Conservation (phyloP, 805 yeast genomes). For the Starmerella bombicola region DNA sequence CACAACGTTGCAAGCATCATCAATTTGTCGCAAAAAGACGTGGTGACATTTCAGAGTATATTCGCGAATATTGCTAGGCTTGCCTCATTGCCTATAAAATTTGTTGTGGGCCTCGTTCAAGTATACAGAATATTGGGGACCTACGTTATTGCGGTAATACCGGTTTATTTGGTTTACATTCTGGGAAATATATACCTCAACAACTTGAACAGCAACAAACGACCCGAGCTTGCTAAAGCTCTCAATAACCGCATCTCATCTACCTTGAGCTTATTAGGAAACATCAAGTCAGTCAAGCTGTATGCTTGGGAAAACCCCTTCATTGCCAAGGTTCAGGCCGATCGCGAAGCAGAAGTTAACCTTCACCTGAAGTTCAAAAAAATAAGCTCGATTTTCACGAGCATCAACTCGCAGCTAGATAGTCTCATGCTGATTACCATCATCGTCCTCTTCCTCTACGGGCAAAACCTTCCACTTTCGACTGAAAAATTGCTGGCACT, state of each 20-base stretch:
- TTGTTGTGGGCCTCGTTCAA: neutral
- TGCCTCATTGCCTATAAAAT: neutral
- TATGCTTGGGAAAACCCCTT: conserved; percentile 95
- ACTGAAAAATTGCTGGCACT: conserved; percentile 18
- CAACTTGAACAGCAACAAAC: neutral
- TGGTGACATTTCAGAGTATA: neutral
- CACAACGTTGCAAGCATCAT: neutral
- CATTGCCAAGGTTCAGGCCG: conserved; percentile 45
- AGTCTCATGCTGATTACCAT: conserved; percentile 76
- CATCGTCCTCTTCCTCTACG: conserved; percentile 30
- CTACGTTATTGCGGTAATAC: neutral
- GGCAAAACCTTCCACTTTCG: conserved; percentile 32
- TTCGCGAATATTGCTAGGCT: neutral
- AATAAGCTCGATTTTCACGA: conserved; percentile 37
- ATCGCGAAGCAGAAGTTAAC: conserved; percentile 71
- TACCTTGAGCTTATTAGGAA: conserved; percentile 71
- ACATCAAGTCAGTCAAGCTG: conserved; percentile 79
- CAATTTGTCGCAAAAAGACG: neutral
- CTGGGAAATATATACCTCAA: neutral
- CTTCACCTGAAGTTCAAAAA: conserved; percentile 52
- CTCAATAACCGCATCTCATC: conserved; percentile 53
- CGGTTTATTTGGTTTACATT: neutral
- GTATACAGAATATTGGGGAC: neutral
- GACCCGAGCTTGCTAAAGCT: neutral
- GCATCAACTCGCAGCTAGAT: conserved; percentile 49